Evolutionary conservation across 169 alveolate species (phyloP), one percentile per base, ranked within the genome.

Genomic region (Toxoplasma gondii): DNA sequence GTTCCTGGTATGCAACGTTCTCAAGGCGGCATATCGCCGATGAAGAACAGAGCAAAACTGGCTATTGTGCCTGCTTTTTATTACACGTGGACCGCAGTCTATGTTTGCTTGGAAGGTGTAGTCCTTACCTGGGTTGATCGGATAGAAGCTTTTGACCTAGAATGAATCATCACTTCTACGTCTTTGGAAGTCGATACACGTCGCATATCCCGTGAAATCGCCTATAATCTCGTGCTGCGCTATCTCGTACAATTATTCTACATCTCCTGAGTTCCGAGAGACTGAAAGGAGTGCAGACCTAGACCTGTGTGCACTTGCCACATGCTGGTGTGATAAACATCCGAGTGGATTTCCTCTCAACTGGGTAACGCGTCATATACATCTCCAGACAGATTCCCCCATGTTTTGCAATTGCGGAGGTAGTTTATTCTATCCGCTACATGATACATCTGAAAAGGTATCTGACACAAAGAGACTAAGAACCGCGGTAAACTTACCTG

Each of bases 361-460:
- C 80, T 2, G 45, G 69, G 36, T 93, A 95, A 0, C 96, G 97
- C 16, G 97, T 95, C 7, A 95, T 94, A 44, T 87, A 78, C 5
- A 95, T 95, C 9, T 93, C 95, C 17, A 95, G 70, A 88, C 96
- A 93, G 45, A 95, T 90, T 34, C 96, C 96, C 24, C 96, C 95
- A 87, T 95, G 96, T 80, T 95, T 95, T 39, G 93, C 94, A 10
- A 95, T 88, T 83, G 90, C 96, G 41, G 94, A 67, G 17, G 96
- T 96, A 9, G 93, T 82, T 69, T 93, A 93, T 0, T 95, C 96
- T n/a, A 95, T 93, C 31, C 95, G 92, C 36, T 95, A 22, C 39
- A 90, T 96, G 81, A 78, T 95, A 53, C 91, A 80, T 78, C 93
- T 83, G 94, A 19, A n/a, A n/a, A n/a, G n/a, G n/a, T n/a, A n/a